Percentiles rank a stretch among this genome's conserved stretches.
These are phyloP conservation scores for Cylindrodendrum hubeiense DNA, from an alignment of 2,329 filamentous ascomycete genomes.

Conservation along the genomic window DNA sequence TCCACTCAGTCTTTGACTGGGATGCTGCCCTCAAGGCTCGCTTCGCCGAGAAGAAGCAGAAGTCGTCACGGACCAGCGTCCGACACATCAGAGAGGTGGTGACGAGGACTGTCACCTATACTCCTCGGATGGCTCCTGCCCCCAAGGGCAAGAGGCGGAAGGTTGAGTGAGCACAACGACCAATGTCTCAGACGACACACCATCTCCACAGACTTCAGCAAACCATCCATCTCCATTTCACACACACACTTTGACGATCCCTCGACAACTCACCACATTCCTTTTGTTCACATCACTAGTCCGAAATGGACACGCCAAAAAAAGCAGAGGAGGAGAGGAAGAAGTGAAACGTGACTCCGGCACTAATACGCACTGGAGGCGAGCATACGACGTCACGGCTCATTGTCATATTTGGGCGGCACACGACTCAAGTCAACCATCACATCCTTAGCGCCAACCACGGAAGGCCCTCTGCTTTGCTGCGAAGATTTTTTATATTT, in stretches of 20 bases:
- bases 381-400: constrained; percentile 20
- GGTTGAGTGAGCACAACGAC: constrained; percentile 55
- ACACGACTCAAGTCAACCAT: constrained; percentile 20
- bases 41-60: constrained; percentile 71
- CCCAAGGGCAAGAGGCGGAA: constrained; percentile 95
- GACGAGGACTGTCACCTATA: constrained; percentile 94
- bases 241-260: constrained; percentile 35
- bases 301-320: constrained; percentile 31
- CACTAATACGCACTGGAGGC: constrained; percentile 29
- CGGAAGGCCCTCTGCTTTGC: constrained; percentile 29
- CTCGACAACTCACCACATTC: constrained; percentile 40
- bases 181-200: constrained; percentile 5
- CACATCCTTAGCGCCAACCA: constrained; percentile 24
- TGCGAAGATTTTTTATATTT: constrained; percentile 28
- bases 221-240: constrained; percentile 16
- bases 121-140: constrained; percentile 85
- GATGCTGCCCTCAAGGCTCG: constrained; percentile 76
- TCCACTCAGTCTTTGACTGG: constrained; percentile 83
- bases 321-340: constrained; percentile 32
- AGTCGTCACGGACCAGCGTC: constrained; percentile 70
- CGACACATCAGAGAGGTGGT: constrained; percentile 88
- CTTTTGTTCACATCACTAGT: constrained; percentile 42
- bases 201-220: constrained; percentile 24
- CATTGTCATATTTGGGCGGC: constrained; percentile 18
- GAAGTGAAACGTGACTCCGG: constrained; percentile 21